phyloP scores from a whole-genome alignment of 2,329 filamentous ascomycete genomes.

The Fusarium sp. region DNA sequence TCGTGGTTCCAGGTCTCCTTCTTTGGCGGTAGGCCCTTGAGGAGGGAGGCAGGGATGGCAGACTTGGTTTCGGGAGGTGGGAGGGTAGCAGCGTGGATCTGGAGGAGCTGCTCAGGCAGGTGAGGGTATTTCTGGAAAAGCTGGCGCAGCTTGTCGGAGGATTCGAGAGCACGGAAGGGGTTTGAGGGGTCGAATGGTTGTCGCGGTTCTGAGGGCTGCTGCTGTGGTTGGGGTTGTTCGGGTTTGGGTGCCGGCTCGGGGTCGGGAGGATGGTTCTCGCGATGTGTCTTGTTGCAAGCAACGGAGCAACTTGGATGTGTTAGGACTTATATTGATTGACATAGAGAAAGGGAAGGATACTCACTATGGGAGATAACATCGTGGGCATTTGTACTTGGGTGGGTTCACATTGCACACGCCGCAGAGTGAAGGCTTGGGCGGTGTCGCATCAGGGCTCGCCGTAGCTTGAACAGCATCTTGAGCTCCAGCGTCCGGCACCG shows the following conservation, averaged over 20 bases:
- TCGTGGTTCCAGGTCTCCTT: conserved; percentile 67
- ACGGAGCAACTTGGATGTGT: conserved; percentile 65
- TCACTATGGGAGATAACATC: conserved; percentile 68
- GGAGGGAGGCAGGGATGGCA: conserved; percentile 47
- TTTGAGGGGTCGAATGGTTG: conserved; percentile 44
- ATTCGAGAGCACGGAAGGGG: conserved; percentile 63
- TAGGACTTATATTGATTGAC: not conserved
- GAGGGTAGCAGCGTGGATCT: conserved; percentile 62
- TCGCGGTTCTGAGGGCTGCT: not conserved
- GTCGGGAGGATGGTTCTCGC: conserved; percentile 59
- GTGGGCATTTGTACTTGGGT: conserved; percentile 72
- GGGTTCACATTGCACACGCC: conserved; percentile 62
- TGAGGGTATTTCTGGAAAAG: conserved; percentile 65
- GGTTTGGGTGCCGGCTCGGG: conserved; percentile 44
- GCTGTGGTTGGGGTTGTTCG: conserved; percentile 6
- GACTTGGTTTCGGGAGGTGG: conserved; percentile 51
- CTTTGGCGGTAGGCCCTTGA: conserved; percentile 47
- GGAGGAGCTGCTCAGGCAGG: conserved; percentile 58
- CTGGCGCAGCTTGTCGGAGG: conserved; percentile 59
- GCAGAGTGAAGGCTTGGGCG: conserved; percentile 50
- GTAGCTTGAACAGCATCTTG: not conserved
- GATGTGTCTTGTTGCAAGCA: conserved; percentile 64
- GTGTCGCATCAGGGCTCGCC: conserved; percentile 1
- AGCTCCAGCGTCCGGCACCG: not conserved
- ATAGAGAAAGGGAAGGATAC: conserved; percentile 38